Evolutionary conservation across 345 rosid genomes (phyloP), one percentile per base, ranked within the genome.

Genomic region (Punica granatum): DNA sequence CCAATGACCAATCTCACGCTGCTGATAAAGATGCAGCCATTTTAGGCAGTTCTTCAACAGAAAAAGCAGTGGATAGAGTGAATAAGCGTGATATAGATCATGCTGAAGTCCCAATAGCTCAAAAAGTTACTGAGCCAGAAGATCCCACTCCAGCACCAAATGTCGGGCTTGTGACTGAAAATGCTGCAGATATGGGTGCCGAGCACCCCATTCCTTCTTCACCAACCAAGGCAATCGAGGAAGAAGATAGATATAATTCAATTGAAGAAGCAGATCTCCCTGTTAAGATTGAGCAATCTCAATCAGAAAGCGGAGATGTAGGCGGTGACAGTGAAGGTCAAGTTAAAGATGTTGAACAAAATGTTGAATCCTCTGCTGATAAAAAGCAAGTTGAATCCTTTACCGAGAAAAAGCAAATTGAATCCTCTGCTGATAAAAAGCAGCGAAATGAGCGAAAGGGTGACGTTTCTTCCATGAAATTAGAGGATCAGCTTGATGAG

Each of bases 401-500:
- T 3, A 16, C 21, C 13, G 49, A 44, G 0, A 44, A 44, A 44
- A 44, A 14, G 49, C 49, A 68, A 70, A 72, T 72, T 73, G 85
- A 69, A 69, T 67, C 80, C 72, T 53, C 67, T 69, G 76, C 66
- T 65, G 69, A 78, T 77, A 69, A 80, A 73, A 84, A 77, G 78
- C 80, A 70, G 65, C 83, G 79, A 63, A 76, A 48, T 42, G 83
- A 79, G 63, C 78, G 66, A 64, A 83, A 76, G 72, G 71, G 72
- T 64, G 86, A 80, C 71, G 73, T 65, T 42, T 70, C 85, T 49
- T 76, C 82, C 48, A 68, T 30, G 62, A 88, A 76, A 75, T 69
- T 81, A 67, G 89, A 92, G 74, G 98, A 95, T 66, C 98, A 85
- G 71, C 92, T 95, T 71, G 99, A 91, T 39, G 99, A 95, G 98